phyloP scores from a whole-genome alignment of 768 basidiomycete species.

The Sarcomyxa edulis region DNA sequence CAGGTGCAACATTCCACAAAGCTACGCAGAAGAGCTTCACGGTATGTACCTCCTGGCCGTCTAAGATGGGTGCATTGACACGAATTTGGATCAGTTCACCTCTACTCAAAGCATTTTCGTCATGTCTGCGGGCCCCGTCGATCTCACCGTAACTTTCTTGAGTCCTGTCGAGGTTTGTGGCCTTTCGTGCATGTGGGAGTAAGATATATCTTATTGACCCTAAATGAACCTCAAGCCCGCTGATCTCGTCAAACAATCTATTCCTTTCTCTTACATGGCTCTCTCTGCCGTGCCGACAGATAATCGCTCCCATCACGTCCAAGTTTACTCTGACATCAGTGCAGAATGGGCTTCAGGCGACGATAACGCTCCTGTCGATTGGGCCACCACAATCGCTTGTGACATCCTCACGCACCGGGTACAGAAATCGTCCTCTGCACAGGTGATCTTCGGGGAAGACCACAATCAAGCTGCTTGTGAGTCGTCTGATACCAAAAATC shows the following conservation, averaged over 20 bases:
- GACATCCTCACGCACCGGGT: slow-evolving; percentile 52
- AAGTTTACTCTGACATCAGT: slow-evolving; percentile 43
- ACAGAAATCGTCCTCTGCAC: slow-evolving; percentile 41
- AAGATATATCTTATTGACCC: too few species aligned
- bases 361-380: slow-evolving; percentile 44
- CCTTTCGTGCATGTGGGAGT: background rate
- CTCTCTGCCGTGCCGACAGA: slow-evolving; percentile 45
- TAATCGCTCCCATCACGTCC: slow-evolving; percentile 41
- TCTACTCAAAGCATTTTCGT: slow-evolving; percentile 63
- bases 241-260: too few species aligned
- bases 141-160: slow-evolving; percentile 56
- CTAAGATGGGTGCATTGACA: too few species aligned
- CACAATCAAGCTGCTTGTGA: too few species aligned
- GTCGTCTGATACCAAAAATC: too few species aligned
- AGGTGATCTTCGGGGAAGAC: too few species aligned
- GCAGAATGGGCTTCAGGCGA: too few species aligned
- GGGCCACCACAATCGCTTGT: slow-evolving; percentile 48
- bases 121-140: slow-evolving; percentile 57
- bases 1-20: slow-evolving; percentile 35
- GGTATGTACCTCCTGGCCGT: slow-evolving; percentile 23
- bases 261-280: slow-evolving; percentile 55
- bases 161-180: slow-evolving; percentile 58
- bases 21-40: slow-evolving; percentile 53
- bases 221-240: too few species aligned
- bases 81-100: slow-evolving; percentile 55